Percentiles rank a stretch among this genome's conserved stretches.
phyloP scores from a whole-genome alignment of 2,329 filamentous ascomycete genomes.

The Fusarium globosum region DNA sequence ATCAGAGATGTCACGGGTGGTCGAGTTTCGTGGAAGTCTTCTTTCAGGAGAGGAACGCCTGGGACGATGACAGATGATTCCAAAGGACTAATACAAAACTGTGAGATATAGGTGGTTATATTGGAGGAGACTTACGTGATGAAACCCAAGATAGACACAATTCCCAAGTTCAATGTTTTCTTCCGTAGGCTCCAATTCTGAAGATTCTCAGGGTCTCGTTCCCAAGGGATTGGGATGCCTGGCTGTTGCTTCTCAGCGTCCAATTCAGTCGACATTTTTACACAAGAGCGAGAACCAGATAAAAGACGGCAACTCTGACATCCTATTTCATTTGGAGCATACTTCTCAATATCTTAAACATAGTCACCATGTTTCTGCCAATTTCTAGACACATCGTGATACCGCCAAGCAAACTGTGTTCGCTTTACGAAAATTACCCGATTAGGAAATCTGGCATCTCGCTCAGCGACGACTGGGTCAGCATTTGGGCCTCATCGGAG shows the following conservation, averaged over 20 bases:
- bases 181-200: conserved; percentile 8
- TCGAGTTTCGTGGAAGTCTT: conserved; percentile 3
- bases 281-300: not conserved
- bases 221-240: not conserved
- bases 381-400: not conserved
- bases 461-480: not conserved
- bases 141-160: conserved; percentile 2
- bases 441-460: not conserved
- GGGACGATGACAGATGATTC: conserved; percentile 17
- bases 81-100: not conserved
- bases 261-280: not conserved
- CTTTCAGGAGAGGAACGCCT: conserved; percentile 11
- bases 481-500: not conserved
- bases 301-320: not conserved
- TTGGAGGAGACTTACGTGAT: not conserved
- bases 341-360: not conserved
- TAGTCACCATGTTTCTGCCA: accelerated
- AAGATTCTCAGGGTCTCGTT: not conserved
- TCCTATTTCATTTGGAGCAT: accelerated
- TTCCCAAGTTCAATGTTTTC: not conserved
- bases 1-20: conserved; percentile 29
- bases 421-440: conserved; percentile 4
- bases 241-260: conserved; percentile 4
- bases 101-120: not conserved
- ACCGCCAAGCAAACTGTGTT: not conserved